A percentile compares a stretch with the other conserved stretches of the same genome.
Conservation (phyloP, 257 asterid genomes). For the Sherardia arvensis region DNA sequence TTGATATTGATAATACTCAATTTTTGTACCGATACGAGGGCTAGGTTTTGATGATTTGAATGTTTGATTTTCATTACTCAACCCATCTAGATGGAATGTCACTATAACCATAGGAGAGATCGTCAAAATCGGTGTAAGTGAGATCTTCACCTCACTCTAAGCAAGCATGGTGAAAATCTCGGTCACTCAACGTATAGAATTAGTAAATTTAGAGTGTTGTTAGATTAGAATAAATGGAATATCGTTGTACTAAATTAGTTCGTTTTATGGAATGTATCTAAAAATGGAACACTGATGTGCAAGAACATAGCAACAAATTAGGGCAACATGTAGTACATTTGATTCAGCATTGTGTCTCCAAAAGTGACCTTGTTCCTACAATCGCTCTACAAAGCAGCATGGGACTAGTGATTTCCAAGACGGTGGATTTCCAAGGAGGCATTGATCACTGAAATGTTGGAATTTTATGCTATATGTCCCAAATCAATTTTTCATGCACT, state of each 20-base stretch:
- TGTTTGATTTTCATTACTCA: slow-evolving; percentile 1
- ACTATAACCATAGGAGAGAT: no score
- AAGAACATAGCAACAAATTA: slow-evolving; percentile 18
- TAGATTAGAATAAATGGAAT: no score
- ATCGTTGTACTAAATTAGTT: no score
- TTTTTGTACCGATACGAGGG: no score
- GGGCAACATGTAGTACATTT: slow-evolving; percentile 31
- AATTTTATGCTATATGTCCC: neutral
- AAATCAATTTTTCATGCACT: neutral
- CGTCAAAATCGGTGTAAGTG: no score
- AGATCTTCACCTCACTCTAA: no score
- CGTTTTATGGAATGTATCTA: no score
- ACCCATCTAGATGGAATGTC: slow-evolving; percentile 24
- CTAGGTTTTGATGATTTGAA: neutral
- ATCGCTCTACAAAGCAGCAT: slow-evolving; percentile 1
- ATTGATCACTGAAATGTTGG: no score
- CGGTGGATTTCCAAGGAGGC: neutral
- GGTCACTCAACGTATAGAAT: no score
- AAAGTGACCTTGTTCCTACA: slow-evolving; percentile 16
- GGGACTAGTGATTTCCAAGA: neutral
- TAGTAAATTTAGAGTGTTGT: no score
- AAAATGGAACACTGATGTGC: neutral
- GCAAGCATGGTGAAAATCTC: no score
- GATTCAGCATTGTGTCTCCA: slow-evolving; percentile 34
- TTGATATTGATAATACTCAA: no score